Base-by-base conservation (phyloP, 352 stramenopile genomes). In the Globisporangium uncinulatum region DNA sequence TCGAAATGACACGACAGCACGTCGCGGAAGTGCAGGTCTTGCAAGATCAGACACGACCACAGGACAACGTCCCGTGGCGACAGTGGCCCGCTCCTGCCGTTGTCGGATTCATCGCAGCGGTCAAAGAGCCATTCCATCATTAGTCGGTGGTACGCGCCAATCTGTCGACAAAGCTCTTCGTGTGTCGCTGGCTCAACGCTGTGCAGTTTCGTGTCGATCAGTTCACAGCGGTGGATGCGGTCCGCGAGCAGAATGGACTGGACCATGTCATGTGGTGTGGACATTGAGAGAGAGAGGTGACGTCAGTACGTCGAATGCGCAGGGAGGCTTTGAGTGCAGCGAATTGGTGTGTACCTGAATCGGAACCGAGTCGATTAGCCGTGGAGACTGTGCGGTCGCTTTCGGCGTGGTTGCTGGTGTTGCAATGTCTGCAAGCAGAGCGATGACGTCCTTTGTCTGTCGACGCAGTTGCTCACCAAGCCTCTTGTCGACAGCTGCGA, bases 11-110 rank as follows among this genome's bases (percentile, higher is more conserved):
- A 57, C 1, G 66, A 51, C 3, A 89, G 44, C 0, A 67, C 61
- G 41, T 89, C 79, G 0, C 75, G 65, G 32, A 76, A 83, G 11
- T 87, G 74, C 8, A 89, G 73, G 42, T 82, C 66, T 21, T 87
- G 79, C 1, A 86, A 61, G 32, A 56, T 52, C 0, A 89, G 17
- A n/a, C 64, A 51, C 0, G 74, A 56, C 2, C 63, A 37, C 5
- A 84, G 24, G 5, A 71, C 24, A 8, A 75, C 39, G 47, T 75
- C 61, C 17, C 70, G 54, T 11, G 64, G 47, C 2, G 61, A 61
- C 32, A 34, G 3, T 15, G 19, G 3, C 1, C 31, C 5, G 1
- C 8, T 1, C 14, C 19, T 2, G 13, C n/a, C 11, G 17, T 20
- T 17, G 8, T 14, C 36, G 8, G 6, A 9, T 1, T 1, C 34